Evolutionary conservation across 768 basidiomycete genomes (phyloP).

Genomic region (Boletus patriciae): DNA sequence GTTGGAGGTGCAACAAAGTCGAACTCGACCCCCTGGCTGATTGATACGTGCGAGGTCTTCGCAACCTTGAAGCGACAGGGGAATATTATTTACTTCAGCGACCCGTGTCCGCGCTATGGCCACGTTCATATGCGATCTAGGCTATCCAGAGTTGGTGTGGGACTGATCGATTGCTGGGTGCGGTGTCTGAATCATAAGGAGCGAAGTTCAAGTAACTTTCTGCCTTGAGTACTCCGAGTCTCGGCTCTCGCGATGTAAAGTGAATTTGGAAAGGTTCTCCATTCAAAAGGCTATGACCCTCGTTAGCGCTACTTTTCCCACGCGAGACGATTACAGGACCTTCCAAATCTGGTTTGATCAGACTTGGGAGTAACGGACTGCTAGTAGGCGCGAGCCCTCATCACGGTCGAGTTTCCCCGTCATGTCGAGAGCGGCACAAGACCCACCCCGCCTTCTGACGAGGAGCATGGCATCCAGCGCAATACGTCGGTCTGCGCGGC

Average conservation of each 20-base stretch:
- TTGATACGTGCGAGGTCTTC: background rate
- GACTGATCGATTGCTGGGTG: background rate
- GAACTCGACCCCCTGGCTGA: background rate
- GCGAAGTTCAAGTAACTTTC: background rate
- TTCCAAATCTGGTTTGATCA: slow-evolving; percentile 30
- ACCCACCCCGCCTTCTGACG: slow-evolving; percentile 17
- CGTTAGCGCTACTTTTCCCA: slow-evolving; percentile 15
- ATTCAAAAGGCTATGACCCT: background rate
- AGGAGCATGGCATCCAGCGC: slow-evolving; percentile 23
- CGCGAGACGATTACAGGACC: slow-evolving; percentile 28
- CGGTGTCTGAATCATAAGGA: background rate
- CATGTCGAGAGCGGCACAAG: slow-evolving; percentile 23
- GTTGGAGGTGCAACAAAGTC: background rate
- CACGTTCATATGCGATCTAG: background rate
- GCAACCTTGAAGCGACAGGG: background rate
- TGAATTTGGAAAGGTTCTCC: background rate
- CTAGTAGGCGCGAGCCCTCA: background rate
- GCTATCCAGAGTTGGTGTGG: background rate
- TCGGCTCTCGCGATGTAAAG: background rate
- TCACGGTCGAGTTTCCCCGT: background rate
- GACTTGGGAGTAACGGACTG: background rate
- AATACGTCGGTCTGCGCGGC: slow-evolving; percentile 26
- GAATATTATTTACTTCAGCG: background rate
- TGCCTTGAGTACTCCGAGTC: background rate
- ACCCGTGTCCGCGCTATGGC: background rate